Conservation (phyloP, 306 rosid species). For the Erythrophleum fordii region DNA sequence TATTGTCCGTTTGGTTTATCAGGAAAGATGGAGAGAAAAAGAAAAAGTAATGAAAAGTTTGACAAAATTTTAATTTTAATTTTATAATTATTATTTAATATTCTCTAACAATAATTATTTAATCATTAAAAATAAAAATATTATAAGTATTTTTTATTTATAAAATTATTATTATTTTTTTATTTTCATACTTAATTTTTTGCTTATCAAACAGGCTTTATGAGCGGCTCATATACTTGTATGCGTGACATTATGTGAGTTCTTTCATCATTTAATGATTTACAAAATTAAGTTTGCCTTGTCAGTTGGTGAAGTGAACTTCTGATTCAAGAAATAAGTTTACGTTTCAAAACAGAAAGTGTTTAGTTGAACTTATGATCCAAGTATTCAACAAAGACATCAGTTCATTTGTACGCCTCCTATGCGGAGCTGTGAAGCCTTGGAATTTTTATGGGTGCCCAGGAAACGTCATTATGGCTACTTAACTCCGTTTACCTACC, state of each 20-base stretch:
- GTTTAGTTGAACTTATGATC: not conserved
- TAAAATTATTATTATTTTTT: too few relatives aligned
- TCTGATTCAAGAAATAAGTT: slow-evolving; percentile 18
- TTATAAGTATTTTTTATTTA: too few relatives aligned
- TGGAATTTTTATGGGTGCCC: not conserved
- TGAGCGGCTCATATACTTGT: not conserved
- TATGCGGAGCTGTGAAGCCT: too few relatives aligned
- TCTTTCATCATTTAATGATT: slow-evolving; percentile 44
- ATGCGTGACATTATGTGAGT: slow-evolving; percentile 6
- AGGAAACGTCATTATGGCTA: slow-evolving; percentile 1
- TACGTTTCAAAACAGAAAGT: not conserved
- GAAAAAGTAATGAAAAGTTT: too few relatives aligned
- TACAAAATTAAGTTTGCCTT: slow-evolving; percentile 23
- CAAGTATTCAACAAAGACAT: not conserved
- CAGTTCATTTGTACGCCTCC: not conserved
- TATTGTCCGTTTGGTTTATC: too few relatives aligned
- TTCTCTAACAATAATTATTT: too few relatives aligned
- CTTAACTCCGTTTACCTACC: slow-evolving; percentile 26
- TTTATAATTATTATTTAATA: too few relatives aligned
- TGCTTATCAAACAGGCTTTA: not conserved
- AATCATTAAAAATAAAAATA: too few relatives aligned
- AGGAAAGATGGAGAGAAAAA: too few relatives aligned
- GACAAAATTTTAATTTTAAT: too few relatives aligned
- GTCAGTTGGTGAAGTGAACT: slow-evolving; percentile 32
- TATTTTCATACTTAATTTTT: too few relatives aligned